Conservation (phyloP, 73 alveolate species). For the Paramecium tetraurelia region DNA sequence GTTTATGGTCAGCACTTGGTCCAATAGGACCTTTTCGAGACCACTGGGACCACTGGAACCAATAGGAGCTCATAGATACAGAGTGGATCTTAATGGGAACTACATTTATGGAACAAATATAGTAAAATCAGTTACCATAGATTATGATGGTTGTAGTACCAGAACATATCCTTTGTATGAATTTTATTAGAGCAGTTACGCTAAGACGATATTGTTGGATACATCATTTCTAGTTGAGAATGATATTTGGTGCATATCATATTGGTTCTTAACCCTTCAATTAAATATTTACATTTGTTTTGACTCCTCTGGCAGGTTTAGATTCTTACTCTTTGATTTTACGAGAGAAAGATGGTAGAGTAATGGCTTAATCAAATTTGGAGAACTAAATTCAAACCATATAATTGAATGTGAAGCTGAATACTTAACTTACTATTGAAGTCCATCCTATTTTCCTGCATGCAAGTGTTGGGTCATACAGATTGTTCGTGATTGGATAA, state of each 20-base stretch:
- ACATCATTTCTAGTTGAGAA: constrained; percentile 4
- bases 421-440: not conserved
- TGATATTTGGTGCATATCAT: not conserved
- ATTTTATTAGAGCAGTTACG: not conserved
- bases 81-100: constrained; percentile 24
- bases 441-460: not conserved
- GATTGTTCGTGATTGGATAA: constrained; percentile 46
- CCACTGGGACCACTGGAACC: constrained; percentile 59
- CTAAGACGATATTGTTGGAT: not conserved
- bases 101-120: not conserved
- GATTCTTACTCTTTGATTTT: not conserved
- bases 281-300: constrained; percentile 24
- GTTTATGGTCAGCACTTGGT: constrained; percentile 49
- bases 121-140: constrained; percentile 48
- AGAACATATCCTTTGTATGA: constrained; percentile 32
- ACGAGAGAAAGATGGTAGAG: not conserved
- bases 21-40: constrained; percentile 7
- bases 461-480: not conserved
- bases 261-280: not conserved
- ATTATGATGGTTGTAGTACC: constrained; percentile 38
- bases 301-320: not conserved
- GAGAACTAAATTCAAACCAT: constrained; percentile 3
- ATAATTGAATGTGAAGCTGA: not conserved
- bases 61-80: constrained; percentile 58
- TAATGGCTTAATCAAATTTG: not conserved